These are phyloP conservation scores for Candida sonorensis DNA, from an alignment of 805 yeast species.

Conservation along the genomic window DNA sequence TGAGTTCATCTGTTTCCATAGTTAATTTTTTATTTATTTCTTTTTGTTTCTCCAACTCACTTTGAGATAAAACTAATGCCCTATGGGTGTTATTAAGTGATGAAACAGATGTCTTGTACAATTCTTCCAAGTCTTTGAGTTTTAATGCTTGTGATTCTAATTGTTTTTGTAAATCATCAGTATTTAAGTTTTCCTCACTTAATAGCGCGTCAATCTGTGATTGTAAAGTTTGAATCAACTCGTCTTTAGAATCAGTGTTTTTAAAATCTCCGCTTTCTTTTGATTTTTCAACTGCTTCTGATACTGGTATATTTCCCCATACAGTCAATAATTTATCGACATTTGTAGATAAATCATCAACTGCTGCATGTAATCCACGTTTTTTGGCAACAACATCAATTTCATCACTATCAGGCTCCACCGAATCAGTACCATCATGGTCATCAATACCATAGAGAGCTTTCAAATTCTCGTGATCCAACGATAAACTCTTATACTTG, in stretches of 20 bases:
- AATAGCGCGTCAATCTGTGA: slow-evolving; percentile 51
- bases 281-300: slow-evolving; percentile 6
- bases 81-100: slow-evolving; percentile 68
- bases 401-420: slow-evolving; percentile 20
- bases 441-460: slow-evolving; percentile 24
- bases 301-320: slow-evolving; percentile 5
- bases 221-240: slow-evolving; percentile 33
- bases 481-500: slow-evolving; percentile 35
- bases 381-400: slow-evolving; percentile 12
- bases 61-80: slow-evolving; percentile 69
- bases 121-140: slow-evolving; percentile 43
- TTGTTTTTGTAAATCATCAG: slow-evolving; percentile 28
- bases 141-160: slow-evolving; percentile 20
- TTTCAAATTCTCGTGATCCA: slow-evolving; percentile 38
- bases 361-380: slow-evolving; percentile 1
- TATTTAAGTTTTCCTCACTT: too few species aligned
- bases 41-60: slow-evolving; percentile 58
- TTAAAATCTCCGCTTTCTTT: background rate
- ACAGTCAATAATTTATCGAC: slow-evolving; percentile 13
- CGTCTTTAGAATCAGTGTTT: slow-evolving; percentile 5
- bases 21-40: slow-evolving; percentile 47
- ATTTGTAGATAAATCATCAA: slow-evolving; percentile 7
- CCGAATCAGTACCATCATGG: too few species aligned
- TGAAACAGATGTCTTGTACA: slow-evolving; percentile 64
- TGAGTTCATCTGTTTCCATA: slow-evolving; percentile 65